phyloP scores from a whole-genome alignment of 2,329 filamentous ascomycete genomes.

The Epichloe glyceriae region DNA sequence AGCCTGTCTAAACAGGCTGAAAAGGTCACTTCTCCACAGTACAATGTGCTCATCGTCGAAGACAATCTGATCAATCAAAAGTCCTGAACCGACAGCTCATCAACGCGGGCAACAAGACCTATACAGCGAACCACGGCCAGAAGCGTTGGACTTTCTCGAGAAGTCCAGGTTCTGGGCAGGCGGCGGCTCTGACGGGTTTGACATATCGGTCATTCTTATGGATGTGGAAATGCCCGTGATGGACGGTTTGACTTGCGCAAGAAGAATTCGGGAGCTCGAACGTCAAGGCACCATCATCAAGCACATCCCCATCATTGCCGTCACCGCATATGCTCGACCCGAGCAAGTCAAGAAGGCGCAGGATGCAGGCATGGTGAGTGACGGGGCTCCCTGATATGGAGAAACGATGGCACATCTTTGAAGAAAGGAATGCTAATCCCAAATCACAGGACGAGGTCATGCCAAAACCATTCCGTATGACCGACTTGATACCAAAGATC shows the following conservation, averaged over 20 bases:
- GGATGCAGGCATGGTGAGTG: slow-evolving; percentile 56
- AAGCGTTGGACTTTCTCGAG: slow-evolving; percentile 44
- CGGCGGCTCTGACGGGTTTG: slow-evolving; percentile 28
- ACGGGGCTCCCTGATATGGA: not conserved
- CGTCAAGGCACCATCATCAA: slow-evolving; percentile 43
- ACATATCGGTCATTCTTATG: slow-evolving; percentile 60
- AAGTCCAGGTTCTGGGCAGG: slow-evolving; percentile 42
- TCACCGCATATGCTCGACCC: slow-evolving; percentile 65
- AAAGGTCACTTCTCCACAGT: slow-evolving; percentile 15
- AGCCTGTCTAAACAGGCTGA: not conserved
- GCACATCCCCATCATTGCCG: slow-evolving; percentile 64
- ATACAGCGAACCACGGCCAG: slow-evolving; percentile 53
- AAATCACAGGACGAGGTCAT: slow-evolving; percentile 4
- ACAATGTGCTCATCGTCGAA: slow-evolving; percentile 50
- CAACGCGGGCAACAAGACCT: slow-evolving; percentile 45
- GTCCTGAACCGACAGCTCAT: slow-evolving; percentile 47
- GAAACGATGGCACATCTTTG: not conserved
- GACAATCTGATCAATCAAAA: slow-evolving; percentile 54
- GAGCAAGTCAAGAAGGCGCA: slow-evolving; percentile 61
- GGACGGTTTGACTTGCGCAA: slow-evolving; percentile 66
- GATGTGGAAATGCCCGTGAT: slow-evolving; percentile 75
- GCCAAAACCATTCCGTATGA: slow-evolving; percentile 6
- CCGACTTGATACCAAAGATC: slow-evolving; percentile 5
- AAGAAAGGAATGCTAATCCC: not conserved
- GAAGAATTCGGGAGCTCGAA: slow-evolving; percentile 55